phyloP scores from a whole-genome alignment of 345 rosid species.

The Balakata baccata region DNA sequence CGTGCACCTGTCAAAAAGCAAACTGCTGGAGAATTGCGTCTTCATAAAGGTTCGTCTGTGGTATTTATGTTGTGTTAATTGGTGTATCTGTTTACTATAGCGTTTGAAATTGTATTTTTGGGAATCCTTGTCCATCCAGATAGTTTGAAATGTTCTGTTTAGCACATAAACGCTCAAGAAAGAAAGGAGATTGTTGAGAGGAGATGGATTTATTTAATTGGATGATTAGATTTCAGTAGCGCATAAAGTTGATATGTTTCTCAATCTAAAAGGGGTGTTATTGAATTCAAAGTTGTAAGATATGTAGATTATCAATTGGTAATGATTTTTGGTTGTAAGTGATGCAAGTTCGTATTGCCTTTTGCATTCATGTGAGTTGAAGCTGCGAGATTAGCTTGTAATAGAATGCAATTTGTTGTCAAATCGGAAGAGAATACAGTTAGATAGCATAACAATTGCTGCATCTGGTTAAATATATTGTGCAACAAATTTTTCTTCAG shows the following conservation, averaged over 20 bases:
- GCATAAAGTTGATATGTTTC: neutral
- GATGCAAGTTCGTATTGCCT: neutral
- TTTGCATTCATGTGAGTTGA: too few relatives aligned
- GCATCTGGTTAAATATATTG: neutral
- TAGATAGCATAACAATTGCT: neutral
- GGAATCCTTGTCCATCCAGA: neutral
- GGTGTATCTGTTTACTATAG: neutral
- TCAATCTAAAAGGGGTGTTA: neutral
- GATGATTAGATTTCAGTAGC: neutral
- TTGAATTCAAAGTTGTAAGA: neutral
- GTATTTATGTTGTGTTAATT: too few relatives aligned
- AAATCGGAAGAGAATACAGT: neutral
- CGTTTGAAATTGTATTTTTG: neutral
- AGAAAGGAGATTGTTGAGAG: neutral
- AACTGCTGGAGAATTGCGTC: slow-evolving; percentile 36
- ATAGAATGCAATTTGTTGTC: too few relatives aligned
- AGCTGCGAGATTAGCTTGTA: neutral
- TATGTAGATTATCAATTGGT: neutral
- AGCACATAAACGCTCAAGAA: neutral
- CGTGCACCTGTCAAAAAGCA: slow-evolving; percentile 31
- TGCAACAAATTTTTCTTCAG: neutral
- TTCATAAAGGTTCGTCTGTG: slow-evolving; percentile 27
- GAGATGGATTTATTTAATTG: neutral
- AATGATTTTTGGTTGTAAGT: neutral
- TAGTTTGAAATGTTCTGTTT: neutral